phyloP scores from a whole-genome alignment of 257 asterid genomes.

The Anisodus tanguticus region DNA sequence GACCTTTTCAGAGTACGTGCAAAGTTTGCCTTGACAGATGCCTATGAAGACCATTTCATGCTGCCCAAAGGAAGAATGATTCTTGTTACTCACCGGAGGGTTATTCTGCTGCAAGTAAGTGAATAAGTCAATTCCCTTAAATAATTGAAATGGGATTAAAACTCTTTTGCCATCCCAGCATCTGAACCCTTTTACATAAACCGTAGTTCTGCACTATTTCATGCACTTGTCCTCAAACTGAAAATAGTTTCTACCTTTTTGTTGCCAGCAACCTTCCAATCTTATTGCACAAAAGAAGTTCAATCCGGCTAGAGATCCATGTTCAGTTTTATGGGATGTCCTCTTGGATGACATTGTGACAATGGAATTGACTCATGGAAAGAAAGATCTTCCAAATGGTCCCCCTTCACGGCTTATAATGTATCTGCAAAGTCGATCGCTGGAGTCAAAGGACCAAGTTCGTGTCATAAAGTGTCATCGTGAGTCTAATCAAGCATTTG shows the following conservation, averaged over 20 bases:
- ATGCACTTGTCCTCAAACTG: not conserved
- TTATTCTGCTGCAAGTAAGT: constrained; percentile 82
- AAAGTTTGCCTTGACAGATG: constrained; percentile 91
- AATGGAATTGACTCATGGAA: constrained; percentile 84
- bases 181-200: constrained; percentile 16
- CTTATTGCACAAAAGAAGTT: constrained; percentile 88
- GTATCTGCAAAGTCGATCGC: constrained; percentile 64
- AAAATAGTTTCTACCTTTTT: constrained; percentile 29
- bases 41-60: constrained; percentile 85
- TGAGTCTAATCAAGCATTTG: constrained; percentile 79
- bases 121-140: constrained; percentile 19
- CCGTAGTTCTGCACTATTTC: not conserved
- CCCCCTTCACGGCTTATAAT: constrained; percentile 85
- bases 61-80: constrained; percentile 92
- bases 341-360: constrained; percentile 82
- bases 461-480: constrained; percentile 76
- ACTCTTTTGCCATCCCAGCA: not conserved
- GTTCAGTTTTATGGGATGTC: constrained; percentile 92
- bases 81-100: constrained; percentile 85
- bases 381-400: constrained; percentile 74
- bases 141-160: not conserved
- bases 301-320: constrained; percentile 93
- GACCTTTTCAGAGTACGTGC: constrained; percentile 97
- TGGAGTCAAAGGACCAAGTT: constrained; percentile 77
- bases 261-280: constrained; percentile 88